Evolutionary conservation across 495 filamentous ascomycete species (phyloP).

Genomic region (Aspergillus wentii): DNA sequence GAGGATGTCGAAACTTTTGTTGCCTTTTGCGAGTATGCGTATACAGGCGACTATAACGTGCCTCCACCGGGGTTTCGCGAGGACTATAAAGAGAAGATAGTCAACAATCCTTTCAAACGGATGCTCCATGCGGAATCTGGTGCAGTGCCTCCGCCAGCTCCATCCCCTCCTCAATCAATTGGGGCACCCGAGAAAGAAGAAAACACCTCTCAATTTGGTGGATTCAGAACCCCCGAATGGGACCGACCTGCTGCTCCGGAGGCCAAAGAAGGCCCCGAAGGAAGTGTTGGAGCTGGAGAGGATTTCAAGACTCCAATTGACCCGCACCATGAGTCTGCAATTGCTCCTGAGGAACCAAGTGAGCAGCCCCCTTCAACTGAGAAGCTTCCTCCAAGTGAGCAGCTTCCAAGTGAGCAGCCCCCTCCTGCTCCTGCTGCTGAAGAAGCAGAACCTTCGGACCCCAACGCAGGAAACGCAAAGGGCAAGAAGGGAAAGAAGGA

Average conservation of each 20-base stretch:
- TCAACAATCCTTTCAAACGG: conserved; percentile 14
- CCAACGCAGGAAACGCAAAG: conserved; percentile 7
- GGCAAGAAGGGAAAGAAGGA: conserved; percentile 18
- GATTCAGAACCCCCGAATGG: too few species aligned
- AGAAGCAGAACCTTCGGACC: conserved; percentile 6
- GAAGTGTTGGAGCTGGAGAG: too few species aligned
- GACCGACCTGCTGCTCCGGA: too few species aligned
- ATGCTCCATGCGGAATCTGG: conserved; percentile 8
- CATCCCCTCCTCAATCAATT: conserved; percentile 10
- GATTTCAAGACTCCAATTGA: not conserved
- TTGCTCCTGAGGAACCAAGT: not conserved
- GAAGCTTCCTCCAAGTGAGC: not conserved
- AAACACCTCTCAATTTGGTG: too few species aligned
- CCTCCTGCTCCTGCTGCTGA: conserved; percentile 1
- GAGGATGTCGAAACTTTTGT: conserved; percentile 44
- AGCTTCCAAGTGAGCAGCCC: conserved; percentile 5
- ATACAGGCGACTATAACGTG: conserved; percentile 42
- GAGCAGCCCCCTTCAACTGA: conserved; percentile 1
- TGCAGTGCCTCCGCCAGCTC: conserved; percentile 12
- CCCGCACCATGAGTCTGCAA: not conserved
- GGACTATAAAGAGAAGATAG: conserved; percentile 6
- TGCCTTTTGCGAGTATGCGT: conserved; percentile 46
- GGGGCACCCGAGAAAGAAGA: conserved; percentile 8
- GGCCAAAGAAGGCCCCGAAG: too few species aligned
- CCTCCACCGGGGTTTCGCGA: conserved; percentile 25